Percentiles rank a stretch among this genome's conserved stretches.
Conservation (phyloP, 306 rosid genomes). For the Begonia loranthoides region DNA sequence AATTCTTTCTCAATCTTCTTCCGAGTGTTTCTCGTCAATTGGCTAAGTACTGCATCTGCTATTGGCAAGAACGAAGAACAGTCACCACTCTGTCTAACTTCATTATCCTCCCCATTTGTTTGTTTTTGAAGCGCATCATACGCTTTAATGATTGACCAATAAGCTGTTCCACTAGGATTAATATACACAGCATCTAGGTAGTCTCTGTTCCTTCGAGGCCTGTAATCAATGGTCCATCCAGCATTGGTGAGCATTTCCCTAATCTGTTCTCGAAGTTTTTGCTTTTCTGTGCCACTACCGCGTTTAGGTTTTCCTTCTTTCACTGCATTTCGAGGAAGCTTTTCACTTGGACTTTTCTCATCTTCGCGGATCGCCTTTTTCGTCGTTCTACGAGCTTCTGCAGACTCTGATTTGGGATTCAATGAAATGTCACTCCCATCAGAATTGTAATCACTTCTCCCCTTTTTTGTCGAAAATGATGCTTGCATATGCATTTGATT, state of each 20-base stretch:
- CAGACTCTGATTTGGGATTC: conserved; percentile 37
- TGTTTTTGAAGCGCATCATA: conserved; percentile 94
- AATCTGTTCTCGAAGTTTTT: conserved; percentile 76
- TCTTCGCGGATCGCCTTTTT: conserved; percentile 34
- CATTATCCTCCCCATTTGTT: conserved; percentile 37
- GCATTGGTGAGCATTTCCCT: conserved; percentile 75
- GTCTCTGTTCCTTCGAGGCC: conserved; percentile 94
- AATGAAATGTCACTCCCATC: conserved; percentile 55
- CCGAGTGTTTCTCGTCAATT: conserved; percentile 83
- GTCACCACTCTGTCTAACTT: conserved; percentile 37
- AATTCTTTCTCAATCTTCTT: conserved; percentile 87
- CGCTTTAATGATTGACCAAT: conserved; percentile 97
- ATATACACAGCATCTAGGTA: conserved; percentile 95
- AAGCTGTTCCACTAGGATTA: conserved; percentile 79
- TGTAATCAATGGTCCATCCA: conserved; percentile 90
- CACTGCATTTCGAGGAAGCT: conserved; percentile 20
- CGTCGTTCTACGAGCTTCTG: conserved; percentile 24
- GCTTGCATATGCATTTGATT: conserved; percentile 24
- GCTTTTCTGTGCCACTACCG: conserved; percentile 94
- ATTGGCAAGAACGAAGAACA: conserved; percentile 54
- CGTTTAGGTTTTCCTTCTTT: conserved; percentile 73
- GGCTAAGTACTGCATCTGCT: conserved; percentile 75
- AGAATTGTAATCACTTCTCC: conserved; percentile 38
- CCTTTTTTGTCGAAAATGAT: conserved; percentile 38
- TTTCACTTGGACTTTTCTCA: conserved; percentile 50